These are phyloP conservation scores for Kwoniella shandongensis DNA, from an alignment of 768 basidiomycete genomes.

Conservation along the genomic window DNA sequence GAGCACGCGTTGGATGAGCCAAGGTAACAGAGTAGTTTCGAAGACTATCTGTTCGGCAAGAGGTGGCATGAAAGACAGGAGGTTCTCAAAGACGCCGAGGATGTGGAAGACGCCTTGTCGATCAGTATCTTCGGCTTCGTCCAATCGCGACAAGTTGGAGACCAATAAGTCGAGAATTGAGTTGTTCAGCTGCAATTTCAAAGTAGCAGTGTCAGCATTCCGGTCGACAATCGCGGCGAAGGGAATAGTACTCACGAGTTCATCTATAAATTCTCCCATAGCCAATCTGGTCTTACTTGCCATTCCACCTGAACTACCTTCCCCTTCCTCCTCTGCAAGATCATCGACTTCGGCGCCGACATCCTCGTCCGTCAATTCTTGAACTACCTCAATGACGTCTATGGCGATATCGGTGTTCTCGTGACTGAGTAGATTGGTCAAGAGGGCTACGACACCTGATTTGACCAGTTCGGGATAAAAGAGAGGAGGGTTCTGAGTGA, in stretches of 20 bases:
- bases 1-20: slow-evolving; percentile 75
- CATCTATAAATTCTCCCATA: slow-evolving; percentile 64
- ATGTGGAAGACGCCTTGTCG: slow-evolving; percentile 89
- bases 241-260: slow-evolving; percentile 62
- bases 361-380: slow-evolving; percentile 96
- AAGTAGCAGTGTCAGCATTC: neutral
- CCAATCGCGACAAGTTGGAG: slow-evolving; percentile 81
- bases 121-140: slow-evolving; percentile 87
- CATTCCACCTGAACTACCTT: slow-evolving; percentile 52
- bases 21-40: slow-evolving; percentile 72
- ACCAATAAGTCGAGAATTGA: slow-evolving; percentile 84
- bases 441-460: slow-evolving; percentile 66
- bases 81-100: slow-evolving; percentile 91
- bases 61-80: slow-evolving; percentile 78
- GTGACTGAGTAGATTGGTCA: slow-evolving; percentile 85
- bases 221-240: neutral
- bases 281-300: slow-evolving; percentile 68
- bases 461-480: slow-evolving; percentile 88
- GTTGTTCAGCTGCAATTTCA: slow-evolving; percentile 70
- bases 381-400: slow-evolving; percentile 85
- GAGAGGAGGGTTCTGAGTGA: slow-evolving; percentile 76
- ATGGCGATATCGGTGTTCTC: slow-evolving; percentile 98
- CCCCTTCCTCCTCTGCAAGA: slow-evolving; percentile 63
- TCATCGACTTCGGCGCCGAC: slow-evolving; percentile 74
- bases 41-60: slow-evolving; percentile 69